phyloP scores from a whole-genome alignment of 768 basidiomycete species.

The Pleurotus giganteus region DNA sequence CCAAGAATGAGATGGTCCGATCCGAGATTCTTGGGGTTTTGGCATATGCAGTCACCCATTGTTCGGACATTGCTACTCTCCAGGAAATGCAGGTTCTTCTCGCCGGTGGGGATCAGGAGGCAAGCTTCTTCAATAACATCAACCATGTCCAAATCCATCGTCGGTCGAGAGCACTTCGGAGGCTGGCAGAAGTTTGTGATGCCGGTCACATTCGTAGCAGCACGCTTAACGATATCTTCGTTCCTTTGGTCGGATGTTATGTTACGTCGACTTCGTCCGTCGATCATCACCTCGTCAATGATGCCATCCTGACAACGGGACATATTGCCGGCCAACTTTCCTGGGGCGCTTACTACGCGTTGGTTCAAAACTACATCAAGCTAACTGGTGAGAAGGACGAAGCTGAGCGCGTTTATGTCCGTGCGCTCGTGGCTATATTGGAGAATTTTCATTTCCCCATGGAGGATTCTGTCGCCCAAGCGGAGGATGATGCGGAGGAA shows the following conservation, averaged over 20 bases:
- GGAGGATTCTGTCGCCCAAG: constrained; percentile 49
- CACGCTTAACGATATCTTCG: constrained; percentile 76
- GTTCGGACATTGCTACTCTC: constrained; percentile 54
- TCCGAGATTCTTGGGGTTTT: constrained; percentile 80
- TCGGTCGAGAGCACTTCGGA: constrained; percentile 78
- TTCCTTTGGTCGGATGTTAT: constrained; percentile 85
- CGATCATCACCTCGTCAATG: constrained; percentile 88
- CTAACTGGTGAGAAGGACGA: constrained; percentile 64
- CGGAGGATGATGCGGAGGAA: constrained; percentile 25
- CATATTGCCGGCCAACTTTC: constrained; percentile 70
- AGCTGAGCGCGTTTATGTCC: constrained; percentile 78
- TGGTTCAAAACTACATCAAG: constrained; percentile 81
- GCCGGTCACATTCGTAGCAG: constrained; percentile 63
- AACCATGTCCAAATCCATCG: constrained; percentile 92
- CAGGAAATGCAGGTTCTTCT: constrained; percentile 82
- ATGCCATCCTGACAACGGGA: constrained; percentile 80
- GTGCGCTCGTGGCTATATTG: constrained; percentile 78
- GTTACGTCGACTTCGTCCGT: constrained; percentile 57
- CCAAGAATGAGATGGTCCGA: constrained; percentile 84
- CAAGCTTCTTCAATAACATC: constrained; percentile 96
- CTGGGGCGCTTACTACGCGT: constrained; percentile 81
- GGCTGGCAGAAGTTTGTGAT: constrained; percentile 77
- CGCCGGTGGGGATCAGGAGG: constrained; percentile 88
- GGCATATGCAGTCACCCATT: constrained; percentile 68
- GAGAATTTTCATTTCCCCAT: constrained; percentile 92